Conservation (phyloP, 1,139 yeast genomes). For the Ogataea hybrid region DNA sequence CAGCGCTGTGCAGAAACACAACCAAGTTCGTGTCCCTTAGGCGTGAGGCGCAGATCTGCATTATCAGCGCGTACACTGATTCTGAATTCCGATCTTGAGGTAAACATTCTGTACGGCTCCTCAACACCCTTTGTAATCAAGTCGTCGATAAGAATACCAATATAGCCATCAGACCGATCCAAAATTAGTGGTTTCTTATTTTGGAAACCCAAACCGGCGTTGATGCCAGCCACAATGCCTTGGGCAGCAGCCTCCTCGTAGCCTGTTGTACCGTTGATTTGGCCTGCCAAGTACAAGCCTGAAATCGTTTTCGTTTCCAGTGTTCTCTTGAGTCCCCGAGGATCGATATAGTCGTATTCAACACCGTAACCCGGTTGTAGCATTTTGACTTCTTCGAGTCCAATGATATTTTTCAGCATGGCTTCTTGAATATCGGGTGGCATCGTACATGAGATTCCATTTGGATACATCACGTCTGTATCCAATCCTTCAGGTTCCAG, state of each 20-base stretch:
- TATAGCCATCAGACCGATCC: slow-evolving; percentile 78
- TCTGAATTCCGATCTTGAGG: slow-evolving; percentile 92
- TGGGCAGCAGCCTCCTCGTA: slow-evolving; percentile 99
- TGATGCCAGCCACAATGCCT: slow-evolving; percentile 93
- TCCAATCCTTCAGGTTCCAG: slow-evolving; percentile 94
- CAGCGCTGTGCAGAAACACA: slow-evolving; percentile 65
- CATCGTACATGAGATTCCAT: slow-evolving; percentile 95
- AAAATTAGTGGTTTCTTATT: slow-evolving; percentile 50
- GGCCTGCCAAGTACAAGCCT: slow-evolving; percentile 92
- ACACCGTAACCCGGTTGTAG: slow-evolving; percentile 97
- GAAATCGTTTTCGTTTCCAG: slow-evolving; percentile 77
- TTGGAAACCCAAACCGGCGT: slow-evolving; percentile 64
- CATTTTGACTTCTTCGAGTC: slow-evolving; percentile 85
- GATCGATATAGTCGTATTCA: slow-evolving; percentile 95
- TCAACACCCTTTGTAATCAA: slow-evolving; percentile 93
- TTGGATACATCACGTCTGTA: slow-evolving; percentile 85
- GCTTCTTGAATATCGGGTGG: slow-evolving; percentile 86
- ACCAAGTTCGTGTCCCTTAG: slow-evolving; percentile 63
- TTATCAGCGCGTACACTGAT: slow-evolving; percentile 89
- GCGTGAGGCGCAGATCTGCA: slow-evolving; percentile 84
- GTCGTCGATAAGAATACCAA: slow-evolving; percentile 93
- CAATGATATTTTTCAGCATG: slow-evolving; percentile 77
- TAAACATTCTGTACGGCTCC: slow-evolving; percentile 98
- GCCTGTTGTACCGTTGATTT: slow-evolving; percentile 98
- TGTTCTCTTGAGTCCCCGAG: slow-evolving; percentile 75